Evolutionary conservation across 2,329 filamentous ascomycete genomes (phyloP).

Genomic region (Epichloe aotearoae): DNA sequence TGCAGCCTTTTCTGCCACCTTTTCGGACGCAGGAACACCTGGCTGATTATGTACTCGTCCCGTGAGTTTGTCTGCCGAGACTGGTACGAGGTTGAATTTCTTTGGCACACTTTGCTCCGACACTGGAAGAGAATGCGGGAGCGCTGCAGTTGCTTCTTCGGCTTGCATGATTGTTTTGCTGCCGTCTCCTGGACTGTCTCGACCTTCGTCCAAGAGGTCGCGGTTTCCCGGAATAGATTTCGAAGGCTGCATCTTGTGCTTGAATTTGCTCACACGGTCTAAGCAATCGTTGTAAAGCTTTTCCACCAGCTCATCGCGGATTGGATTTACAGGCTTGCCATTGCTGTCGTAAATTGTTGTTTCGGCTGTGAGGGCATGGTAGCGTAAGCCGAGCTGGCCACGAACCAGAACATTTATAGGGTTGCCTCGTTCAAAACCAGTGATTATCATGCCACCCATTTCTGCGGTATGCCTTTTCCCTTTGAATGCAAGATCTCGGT

Average conservation of each 20-base stretch:
- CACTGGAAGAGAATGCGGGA: conserved; percentile 40
- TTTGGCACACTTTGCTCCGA: conserved; percentile 40
- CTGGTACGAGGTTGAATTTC: conserved; percentile 44
- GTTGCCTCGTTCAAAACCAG: conserved; percentile 91
- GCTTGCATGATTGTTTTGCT: conserved; percentile 55
- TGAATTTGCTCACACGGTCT: conserved; percentile 81
- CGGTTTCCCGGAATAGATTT: conserved; percentile 72
- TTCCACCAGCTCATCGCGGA: conserved; percentile 72
- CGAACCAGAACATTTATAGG: conserved; percentile 83
- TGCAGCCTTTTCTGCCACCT: conserved; percentile 64
- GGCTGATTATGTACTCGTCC: conserved; percentile 60
- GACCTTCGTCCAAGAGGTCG: conserved; percentile 67
- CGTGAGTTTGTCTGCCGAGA: conserved; percentile 55
- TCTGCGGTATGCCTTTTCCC: conserved; percentile 67
- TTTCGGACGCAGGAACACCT: conserved; percentile 53
- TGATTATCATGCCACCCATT: conserved; percentile 97
- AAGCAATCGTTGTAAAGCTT: conserved; percentile 90
- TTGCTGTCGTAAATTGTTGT: conserved; percentile 84
- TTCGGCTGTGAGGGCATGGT: conserved; percentile 65
- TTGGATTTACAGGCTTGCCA: conserved; percentile 62
- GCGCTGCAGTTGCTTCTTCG: conserved; percentile 55
- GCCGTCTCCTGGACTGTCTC: conserved; percentile 60
- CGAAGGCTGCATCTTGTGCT: conserved; percentile 58
- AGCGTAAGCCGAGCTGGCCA: conserved; percentile 76
- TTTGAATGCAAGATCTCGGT: conserved; percentile 38